Evolutionary conservation across 257 asterid genomes (phyloP), one percentile per base, ranked within the genome.

Genomic region (Cordia subcordata): DNA sequence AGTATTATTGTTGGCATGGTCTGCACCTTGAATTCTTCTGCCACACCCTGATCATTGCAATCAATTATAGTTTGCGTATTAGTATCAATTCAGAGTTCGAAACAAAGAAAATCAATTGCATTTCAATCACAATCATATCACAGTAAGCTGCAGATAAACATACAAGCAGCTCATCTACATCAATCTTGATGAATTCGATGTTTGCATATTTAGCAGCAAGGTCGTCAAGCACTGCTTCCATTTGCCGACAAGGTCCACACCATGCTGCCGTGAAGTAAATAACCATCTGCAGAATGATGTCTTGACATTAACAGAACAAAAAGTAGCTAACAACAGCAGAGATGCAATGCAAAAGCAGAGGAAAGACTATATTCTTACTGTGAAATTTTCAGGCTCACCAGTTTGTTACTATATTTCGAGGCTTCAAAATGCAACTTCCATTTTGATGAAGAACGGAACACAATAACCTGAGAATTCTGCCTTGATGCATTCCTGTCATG

Each of bases 171-270:
- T 81, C 86, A 58, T 84, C 94, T 1, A 81, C 85, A 66, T 86
- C 90, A 56, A 89, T 84, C 86, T 76, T 86, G 81, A 82, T 62
- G 75, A 89, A 86, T 65, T 82, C 90, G 3, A 84, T 82, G 15
- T 85, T 84, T 1, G 73, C 52, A 59, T 72, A 88, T 52, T 66
- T 77, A 8, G 75, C 75, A 11, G 95, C 82, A 35, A 88, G 73
- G 49, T 76, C 94, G 1, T 75, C 64, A 45, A 91, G 37, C 4
- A 73, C 67, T 11, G 90, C 93, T 17, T 63, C 77, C 59, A 88
- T 80, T 49, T 8, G 40, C 60, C 74, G 64, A 37, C 88, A 88
- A 13, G 95, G 93, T 59, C 87, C 86, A 17, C 93, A 85, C 95
- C 96, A 85, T 21, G 85, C 27, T 11, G 95, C 92, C 0, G 87